Conservation (phyloP, 2,329 filamentous ascomycete genomes). For the Apiospora pterosperma region DNA sequence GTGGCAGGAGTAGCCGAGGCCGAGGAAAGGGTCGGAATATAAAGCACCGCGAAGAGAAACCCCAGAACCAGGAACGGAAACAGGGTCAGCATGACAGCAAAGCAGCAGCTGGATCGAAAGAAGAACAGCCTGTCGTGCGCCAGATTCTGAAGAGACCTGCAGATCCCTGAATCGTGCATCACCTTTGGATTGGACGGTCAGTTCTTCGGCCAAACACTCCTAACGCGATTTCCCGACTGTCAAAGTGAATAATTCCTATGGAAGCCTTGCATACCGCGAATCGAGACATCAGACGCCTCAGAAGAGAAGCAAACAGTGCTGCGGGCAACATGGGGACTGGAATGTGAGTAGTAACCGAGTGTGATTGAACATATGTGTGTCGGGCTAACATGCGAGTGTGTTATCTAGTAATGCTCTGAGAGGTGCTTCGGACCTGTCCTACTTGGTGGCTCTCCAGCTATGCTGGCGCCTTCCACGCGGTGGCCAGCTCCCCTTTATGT, state of each 20-base stretch:
- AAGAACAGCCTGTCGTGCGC: neutral
- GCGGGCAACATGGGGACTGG: neutral
- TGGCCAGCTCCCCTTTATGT: neutral
- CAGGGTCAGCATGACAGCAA: neutral
- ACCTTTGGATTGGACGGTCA: neutral
- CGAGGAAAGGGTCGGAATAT: neutral
- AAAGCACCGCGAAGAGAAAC: neutral
- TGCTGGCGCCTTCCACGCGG: neutral
- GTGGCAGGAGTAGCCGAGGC: neutral
- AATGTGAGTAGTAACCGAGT: neutral
- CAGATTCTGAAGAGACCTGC: neutral
- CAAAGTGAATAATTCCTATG: neutral
- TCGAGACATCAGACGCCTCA: neutral
- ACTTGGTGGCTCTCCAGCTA: neutral
- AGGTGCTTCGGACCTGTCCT: neutral
- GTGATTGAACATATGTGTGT: neutral
- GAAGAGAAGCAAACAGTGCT: neutral
- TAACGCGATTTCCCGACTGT: neutral
- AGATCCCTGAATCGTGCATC: neutral
- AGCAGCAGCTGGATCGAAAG: neutral
- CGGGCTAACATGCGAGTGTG: neutral
- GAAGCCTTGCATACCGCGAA: neutral
- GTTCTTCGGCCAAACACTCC: neutral
- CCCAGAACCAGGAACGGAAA: neutral
- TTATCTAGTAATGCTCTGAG: neutral